Evolutionary conservation across 129 eudicot genomes (phyloP), one percentile per base, ranked within the genome.

Genomic region (Centrapalus pauciflorus): DNA sequence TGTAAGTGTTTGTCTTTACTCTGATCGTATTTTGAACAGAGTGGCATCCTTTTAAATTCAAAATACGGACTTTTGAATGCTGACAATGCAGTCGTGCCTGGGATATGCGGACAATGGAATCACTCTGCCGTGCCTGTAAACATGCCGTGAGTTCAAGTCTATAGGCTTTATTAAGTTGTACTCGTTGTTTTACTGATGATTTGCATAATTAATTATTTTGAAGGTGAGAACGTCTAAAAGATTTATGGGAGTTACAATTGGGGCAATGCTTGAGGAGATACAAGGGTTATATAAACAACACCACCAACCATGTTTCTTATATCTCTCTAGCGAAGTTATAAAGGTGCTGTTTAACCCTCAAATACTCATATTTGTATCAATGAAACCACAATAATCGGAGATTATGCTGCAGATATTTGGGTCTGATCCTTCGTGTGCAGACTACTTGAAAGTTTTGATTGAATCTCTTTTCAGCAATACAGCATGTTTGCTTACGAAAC

Each of bases 71-170:
- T 63, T 38, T 57, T 72, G 34, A 67, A 72, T 52, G 55, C 16
- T 76, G 54, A 59, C 65, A 61, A 17, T 69, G 77, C 85, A 94
- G 99, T 51, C 97, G 99, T 81, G 95, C 99, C 26, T 94, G 99
- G 99, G 99, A 94, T 66, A 84, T 90, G 93, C 73, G 95, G 75
- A 86, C 99, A 2, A 94, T 94, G 99, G 99, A 94, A 78, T 94
- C 99, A 79, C 95, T 94, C 52, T 94, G 99, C 65, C 87, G 96
- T 76, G 99, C 99, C 26, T 94, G 99, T 81, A 94, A 94, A 84
- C 86, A 94, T 82, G 99, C 99, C 63, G 99, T 94, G 76, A 94
- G 99, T 83, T 72, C 32, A 21, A 32, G 72, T 48, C 62, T 49
- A 19, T 64, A 16, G 41, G 11, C n/a, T 54, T 43, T 49, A 3